phyloP scores from a whole-genome alignment of 768 basidiomycete genomes.

The Phlebiopsis flavidoalba region DNA sequence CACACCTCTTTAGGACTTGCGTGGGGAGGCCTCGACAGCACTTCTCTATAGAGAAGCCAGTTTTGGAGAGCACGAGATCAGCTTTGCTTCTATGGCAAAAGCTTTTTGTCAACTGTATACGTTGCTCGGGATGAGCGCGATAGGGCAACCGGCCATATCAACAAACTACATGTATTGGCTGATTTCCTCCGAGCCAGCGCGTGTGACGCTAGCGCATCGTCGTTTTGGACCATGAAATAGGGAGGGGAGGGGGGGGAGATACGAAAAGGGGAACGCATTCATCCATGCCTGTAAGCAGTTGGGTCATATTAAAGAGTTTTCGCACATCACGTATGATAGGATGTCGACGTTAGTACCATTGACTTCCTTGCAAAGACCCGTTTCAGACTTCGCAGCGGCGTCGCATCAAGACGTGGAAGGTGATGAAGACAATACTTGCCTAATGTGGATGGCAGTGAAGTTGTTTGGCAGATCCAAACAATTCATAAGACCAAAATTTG shows the following conservation, averaged over 20 bases:
- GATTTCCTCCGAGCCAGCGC: background rate
- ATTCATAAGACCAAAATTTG: background rate
- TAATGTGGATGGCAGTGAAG: background rate
- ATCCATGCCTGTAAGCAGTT: too few relatives aligned
- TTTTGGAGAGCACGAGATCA: background rate
- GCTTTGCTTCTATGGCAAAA: background rate
- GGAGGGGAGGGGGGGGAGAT: too few relatives aligned
- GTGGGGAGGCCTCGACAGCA: background rate
- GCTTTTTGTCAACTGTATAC: background rate
- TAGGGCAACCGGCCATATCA: background rate
- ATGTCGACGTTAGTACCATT: background rate
- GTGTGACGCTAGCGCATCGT: background rate
- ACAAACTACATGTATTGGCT: background rate
- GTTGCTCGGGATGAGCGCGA: background rate
- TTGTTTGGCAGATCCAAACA: slow-evolving; percentile 3
- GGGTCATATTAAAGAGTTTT: background rate
- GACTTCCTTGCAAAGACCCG: background rate
- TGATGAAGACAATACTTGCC: background rate
- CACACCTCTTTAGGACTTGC: background rate
- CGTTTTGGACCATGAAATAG: too few relatives aligned
- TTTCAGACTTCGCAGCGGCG: background rate
- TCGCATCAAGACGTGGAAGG: background rate
- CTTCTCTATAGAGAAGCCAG: background rate
- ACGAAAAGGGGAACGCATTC: too few relatives aligned
- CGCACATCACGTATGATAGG: background rate